Evolutionary conservation across 148 eudicot genomes (phyloP).

Genomic region (Amaranthus palmeri): DNA sequence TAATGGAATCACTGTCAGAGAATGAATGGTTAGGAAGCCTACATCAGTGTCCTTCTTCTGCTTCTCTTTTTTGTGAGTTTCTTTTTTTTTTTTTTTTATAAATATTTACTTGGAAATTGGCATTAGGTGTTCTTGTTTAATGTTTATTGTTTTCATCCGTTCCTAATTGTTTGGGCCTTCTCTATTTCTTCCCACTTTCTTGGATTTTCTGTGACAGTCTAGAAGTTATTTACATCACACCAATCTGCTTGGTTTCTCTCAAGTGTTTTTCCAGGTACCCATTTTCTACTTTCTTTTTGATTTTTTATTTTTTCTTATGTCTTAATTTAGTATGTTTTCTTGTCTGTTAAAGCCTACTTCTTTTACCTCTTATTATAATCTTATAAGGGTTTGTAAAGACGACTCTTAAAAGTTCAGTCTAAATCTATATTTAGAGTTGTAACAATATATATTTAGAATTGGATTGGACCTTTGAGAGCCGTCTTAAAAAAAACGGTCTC

Average conservation of each 20-base stretch:
- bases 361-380: no score
- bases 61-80: slow-evolving; percentile 34
- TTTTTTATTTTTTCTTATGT: background rate
- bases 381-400: no score
- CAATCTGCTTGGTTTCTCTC: slow-evolving; percentile 23
- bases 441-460: no score
- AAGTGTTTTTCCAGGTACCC: slow-evolving; percentile 15
- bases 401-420: no score
- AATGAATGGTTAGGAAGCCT: slow-evolving; percentile 58
- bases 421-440: no score
- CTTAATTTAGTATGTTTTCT: slow-evolving; percentile 12
- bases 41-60: slow-evolving; percentile 43
- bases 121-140: slow-evolving; percentile 6
- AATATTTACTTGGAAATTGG: slow-evolving; percentile 7
- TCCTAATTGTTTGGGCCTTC: slow-evolving; percentile 22
- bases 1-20: slow-evolving; percentile 50
- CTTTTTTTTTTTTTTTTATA: slow-evolving; percentile 5
- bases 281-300: slow-evolving; percentile 13
- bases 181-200: slow-evolving; percentile 22
- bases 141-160: slow-evolving; percentile 10
- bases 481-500: no score
- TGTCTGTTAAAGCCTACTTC: background rate
- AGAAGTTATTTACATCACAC: background rate
- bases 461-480: no score
- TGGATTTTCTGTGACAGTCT: slow-evolving; percentile 26